Evolutionary conservation across 2,329 filamentous ascomycete genomes (phyloP).

Genomic region (Xylaria sp.): DNA sequence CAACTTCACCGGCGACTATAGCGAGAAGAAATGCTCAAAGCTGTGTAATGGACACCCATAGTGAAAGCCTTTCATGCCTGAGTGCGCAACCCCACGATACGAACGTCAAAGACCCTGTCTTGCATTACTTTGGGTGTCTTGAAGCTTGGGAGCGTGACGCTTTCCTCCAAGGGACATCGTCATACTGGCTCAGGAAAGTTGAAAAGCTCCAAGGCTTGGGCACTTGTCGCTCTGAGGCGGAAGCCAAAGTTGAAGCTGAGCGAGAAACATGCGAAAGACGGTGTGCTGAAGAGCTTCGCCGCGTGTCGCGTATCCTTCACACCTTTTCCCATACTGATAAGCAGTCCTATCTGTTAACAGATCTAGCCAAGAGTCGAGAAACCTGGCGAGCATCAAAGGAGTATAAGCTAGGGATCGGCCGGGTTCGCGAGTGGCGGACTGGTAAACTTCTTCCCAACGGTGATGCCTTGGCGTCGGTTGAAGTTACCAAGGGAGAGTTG

Average conservation of each 20-base stretch:
- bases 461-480: not conserved
- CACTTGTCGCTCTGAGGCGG: not conserved
- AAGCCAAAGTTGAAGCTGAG: not conserved
- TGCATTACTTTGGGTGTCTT: slow-evolving; percentile 21
- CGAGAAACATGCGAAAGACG: not conserved
- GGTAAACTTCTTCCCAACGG: not conserved
- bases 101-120: slow-evolving; percentile 10
- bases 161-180: slow-evolving; percentile 6
- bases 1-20: not conserved
- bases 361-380: not conserved
- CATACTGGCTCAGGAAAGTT: not conserved
- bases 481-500: not conserved
- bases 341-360: not conserved
- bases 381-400: not conserved
- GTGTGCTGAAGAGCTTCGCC: not conserved
- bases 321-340: slow-evolving; percentile 1
- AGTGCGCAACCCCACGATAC: slow-evolving; percentile 10
- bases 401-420: slow-evolving; percentile 6
- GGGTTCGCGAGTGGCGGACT: slow-evolving; percentile 7
- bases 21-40: not conserved
- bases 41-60: not conserved
- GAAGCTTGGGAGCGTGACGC: slow-evolving; percentile 5
- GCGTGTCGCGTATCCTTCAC: slow-evolving; percentile 4
- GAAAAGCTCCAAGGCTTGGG: not conserved
- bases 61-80: not conserved